Evolutionary conservation across 257 asterid species (phyloP).

Genomic region (Solanum clarkiae): DNA sequence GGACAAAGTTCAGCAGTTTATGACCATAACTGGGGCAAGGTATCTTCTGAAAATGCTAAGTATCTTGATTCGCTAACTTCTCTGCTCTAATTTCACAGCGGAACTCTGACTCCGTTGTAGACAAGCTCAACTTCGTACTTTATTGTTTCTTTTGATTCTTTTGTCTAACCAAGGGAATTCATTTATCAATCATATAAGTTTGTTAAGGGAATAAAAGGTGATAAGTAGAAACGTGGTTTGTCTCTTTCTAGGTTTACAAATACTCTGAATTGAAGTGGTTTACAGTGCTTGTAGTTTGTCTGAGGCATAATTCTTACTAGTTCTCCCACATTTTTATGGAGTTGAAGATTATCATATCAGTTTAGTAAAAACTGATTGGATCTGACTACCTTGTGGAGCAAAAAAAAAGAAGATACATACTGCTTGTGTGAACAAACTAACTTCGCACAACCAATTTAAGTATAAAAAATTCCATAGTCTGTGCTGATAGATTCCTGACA

Average conservation of each 20-base stretch:
- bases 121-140: background rate
- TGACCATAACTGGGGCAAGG: constrained; percentile 91
- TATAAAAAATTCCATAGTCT: background rate
- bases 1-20: constrained; percentile 90
- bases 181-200: background rate
- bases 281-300: background rate
- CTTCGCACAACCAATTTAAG: background rate
- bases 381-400: background rate
- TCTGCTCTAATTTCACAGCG: background rate
- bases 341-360: background rate
- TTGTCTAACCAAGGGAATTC: background rate
- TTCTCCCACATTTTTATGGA: background rate
- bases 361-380: background rate
- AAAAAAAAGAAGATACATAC: background rate
- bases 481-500: background rate
- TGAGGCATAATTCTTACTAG: background rate
- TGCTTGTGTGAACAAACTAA: background rate
- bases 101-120: background rate
- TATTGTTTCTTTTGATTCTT: background rate
- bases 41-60: background rate
- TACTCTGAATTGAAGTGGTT: background rate
- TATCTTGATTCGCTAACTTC: background rate
- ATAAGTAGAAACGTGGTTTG: background rate
- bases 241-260: background rate
- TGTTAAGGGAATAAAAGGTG: background rate